Evolutionary conservation across 108 stramenopile species (phyloP).

Genomic region (Chaetoceros muelleri): DNA sequence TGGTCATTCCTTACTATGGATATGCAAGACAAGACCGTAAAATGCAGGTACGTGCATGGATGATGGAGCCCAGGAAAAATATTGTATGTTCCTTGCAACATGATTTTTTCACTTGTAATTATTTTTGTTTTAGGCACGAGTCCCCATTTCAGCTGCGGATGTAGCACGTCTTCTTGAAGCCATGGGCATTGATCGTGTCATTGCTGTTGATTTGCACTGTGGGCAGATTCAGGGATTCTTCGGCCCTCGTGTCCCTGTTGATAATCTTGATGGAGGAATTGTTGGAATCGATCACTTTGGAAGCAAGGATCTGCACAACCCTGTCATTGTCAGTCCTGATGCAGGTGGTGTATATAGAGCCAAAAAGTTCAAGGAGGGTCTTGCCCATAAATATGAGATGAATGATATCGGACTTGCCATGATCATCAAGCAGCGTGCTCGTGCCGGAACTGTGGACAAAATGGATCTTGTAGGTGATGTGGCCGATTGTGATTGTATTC

Average conservation of each 20-base stretch:
- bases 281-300: slow-evolving; percentile 98
- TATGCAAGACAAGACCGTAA: slow-evolving; percentile 99
- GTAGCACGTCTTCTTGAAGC: slow-evolving; percentile 98
- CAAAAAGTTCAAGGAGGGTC: slow-evolving; percentile 98
- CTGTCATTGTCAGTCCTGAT: slow-evolving; percentile 98
- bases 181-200: slow-evolving; percentile 98
- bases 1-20: slow-evolving; percentile 98
- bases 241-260: slow-evolving; percentile 97
- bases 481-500: slow-evolving; percentile 94
- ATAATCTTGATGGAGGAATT: slow-evolving; percentile 97
- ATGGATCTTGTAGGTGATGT: slow-evolving; percentile 99
- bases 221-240: slow-evolving; percentile 99
- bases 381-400: slow-evolving; percentile 89
- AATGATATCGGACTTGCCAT: slow-evolving; percentile 96
- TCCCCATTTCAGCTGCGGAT: slow-evolving; percentile 99
- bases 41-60: slow-evolving; percentile 64
- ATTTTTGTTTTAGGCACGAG: slow-evolving; percentile 82
- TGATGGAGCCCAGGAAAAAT: too few species aligned
- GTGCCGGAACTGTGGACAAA: slow-evolving; percentile 85
- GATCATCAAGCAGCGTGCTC: slow-evolving; percentile 99
- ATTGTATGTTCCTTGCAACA: too few species aligned
- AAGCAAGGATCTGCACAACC: slow-evolving; percentile 96
- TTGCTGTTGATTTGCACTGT: slow-evolving; percentile 99
- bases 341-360: slow-evolving; percentile 99
- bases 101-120: too few species aligned